Base-by-base conservation (phyloP, 305 asterid genomes). In the Fraxinus greggii region DNA sequence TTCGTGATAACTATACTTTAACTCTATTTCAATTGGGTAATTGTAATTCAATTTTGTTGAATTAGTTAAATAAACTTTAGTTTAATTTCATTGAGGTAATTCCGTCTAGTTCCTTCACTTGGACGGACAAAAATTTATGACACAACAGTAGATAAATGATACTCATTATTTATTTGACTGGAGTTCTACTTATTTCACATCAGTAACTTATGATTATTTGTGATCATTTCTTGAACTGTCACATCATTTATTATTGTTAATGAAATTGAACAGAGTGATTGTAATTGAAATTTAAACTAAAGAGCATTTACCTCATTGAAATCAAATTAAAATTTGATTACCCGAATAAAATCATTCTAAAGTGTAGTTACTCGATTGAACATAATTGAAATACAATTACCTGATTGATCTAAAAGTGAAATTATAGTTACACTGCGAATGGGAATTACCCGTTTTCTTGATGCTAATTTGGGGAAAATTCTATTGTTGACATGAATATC, bases 401-500 rank as follows among this genome's bases (percentile, higher is more conserved):
- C 15, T 48, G 59, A 48, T 48, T 48, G 59, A 48, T 15, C 59
- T 48, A 48, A 48, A 48, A 48, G 59, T 48, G 59, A 48, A 48
- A 48, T 48, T 15, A 48, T 48, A 15, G 59, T 48, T 48, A 15
- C 59, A 15, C 59, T 0, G 59, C 7, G 2, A 48, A 48, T 48
- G 59, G 21, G 21, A 48, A 48, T 48, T 15, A 15, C 59, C 59
- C 2, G 1, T 48, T 48, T 48, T 48, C 59, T 4, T 48, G 24
- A 54, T 54, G 65, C 72, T 48, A 23, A 31, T 83, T 63, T 78
- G 74, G 72, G 73, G 81, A 78, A 17, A 23, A 36, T 48, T 72
- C 59, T 75, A 38, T 56, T 70, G 48, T 26, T 61, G 56, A 8
- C n/a, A 51, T 79, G 83, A 36, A 78, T 48, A 36, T 80, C 42